Percentiles rank a stretch among this genome's conserved stretches.
Conservation (phyloP, 495 filamentous ascomycete species). For the Mycothermus thermophilus region DNA sequence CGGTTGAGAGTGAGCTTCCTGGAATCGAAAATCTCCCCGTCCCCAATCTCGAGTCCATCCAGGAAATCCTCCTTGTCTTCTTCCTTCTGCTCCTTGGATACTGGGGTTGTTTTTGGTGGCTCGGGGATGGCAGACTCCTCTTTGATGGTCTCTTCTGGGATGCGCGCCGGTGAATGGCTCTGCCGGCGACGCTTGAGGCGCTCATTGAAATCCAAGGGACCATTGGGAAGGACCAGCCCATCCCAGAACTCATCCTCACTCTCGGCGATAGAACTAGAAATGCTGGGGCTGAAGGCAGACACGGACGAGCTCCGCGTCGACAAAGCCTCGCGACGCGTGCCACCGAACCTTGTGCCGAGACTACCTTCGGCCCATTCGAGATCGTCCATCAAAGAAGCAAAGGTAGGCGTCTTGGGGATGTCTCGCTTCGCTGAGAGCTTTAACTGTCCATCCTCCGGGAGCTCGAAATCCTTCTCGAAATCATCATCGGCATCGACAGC, state of each 20-base stretch:
- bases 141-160: conserved; percentile 18
- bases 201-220: conserved; percentile 66
- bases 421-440: conserved; percentile 47
- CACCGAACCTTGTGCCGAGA: conserved; percentile 75
- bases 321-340: conserved; percentile 59
- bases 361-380: conserved; percentile 92
- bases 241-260: conserved; percentile 87
- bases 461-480: conserved; percentile 66
- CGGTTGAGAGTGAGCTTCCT: conserved; percentile 77
- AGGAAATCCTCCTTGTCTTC: conserved; percentile 69
- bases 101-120: not conserved
- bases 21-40: conserved; percentile 65
- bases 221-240: conserved; percentile 69
- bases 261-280: conserved; percentile 78
- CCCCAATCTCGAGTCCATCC: conserved; percentile 73
- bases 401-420: conserved; percentile 39
- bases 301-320: conserved; percentile 74
- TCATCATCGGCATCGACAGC: conserved; percentile 39
- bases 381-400: conserved; percentile 49
- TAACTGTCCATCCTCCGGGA: conserved; percentile 47
- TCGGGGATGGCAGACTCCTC: conserved; percentile 7
- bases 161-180: conserved; percentile 32
- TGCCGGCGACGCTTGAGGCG: conserved; percentile 57
- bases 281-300: conserved; percentile 79
- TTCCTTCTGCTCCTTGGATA: conserved; percentile 15